Percentiles rank a stretch among this genome's conserved stretches.
Evolutionary conservation across 176 grass and related monocot genomes (phyloP).

Genomic region (Pharus latifolius): DNA sequence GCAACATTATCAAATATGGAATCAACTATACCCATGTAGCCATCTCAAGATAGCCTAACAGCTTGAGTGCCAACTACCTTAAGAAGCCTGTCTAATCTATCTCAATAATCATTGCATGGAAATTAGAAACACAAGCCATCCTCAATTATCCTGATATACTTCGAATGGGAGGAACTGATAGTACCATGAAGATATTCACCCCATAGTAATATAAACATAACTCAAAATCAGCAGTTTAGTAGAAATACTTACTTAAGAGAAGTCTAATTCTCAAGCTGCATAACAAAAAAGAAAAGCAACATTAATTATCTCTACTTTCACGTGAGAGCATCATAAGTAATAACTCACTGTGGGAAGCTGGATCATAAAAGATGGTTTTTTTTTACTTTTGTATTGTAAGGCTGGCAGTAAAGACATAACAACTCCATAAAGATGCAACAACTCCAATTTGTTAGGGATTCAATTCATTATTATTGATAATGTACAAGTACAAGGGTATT

Average conservation of each 20-base stretch:
- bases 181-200: neutral
- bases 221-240: neutral
- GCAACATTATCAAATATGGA: neutral
- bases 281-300: neutral
- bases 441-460: conserved; percentile 27
- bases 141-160: neutral
- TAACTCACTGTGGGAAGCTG: neutral
- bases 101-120: neutral
- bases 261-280: neutral
- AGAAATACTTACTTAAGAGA: neutral
- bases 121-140: too few species aligned
- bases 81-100: too few species aligned
- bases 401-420: conserved; percentile 1
- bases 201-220: neutral
- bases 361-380: neutral
- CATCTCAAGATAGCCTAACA: too few species aligned
- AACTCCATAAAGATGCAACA: neutral
- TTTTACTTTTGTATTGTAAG: neutral
- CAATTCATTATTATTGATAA: conserved; percentile 16
- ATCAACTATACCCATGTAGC: too few species aligned
- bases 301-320: neutral
- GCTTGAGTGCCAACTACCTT: too few species aligned
- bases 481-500: conserved; percentile 37
- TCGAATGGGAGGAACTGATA: neutral
- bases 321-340: neutral